These are phyloP conservation scores for Penstemon barbatus DNA, from an alignment of 257 asterid genomes.

Conservation along the genomic window DNA sequence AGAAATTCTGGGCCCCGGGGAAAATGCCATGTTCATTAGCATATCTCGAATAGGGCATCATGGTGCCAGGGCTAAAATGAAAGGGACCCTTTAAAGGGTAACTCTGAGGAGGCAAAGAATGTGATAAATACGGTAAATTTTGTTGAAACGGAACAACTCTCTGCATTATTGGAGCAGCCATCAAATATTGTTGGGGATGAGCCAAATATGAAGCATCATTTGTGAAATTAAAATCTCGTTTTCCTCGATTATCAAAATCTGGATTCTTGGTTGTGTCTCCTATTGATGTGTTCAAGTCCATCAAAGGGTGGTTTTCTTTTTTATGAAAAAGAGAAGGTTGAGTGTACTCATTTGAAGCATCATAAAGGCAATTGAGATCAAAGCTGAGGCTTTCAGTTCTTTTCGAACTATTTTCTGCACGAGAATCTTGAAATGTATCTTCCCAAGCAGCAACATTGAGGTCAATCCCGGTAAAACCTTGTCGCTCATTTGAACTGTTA, in stretches of 20 bases:
- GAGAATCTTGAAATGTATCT: slow-evolving; percentile 34
- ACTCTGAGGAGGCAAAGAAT: slow-evolving; percentile 36
- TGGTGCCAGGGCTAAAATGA: slow-evolving; percentile 26
- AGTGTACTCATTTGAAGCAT: slow-evolving; percentile 35
- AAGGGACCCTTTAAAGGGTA: slow-evolving; percentile 36
- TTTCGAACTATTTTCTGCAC: slow-evolving; percentile 26
- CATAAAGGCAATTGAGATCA: slow-evolving; percentile 52
- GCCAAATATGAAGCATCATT: slow-evolving; percentile 20
- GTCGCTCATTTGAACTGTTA: slow-evolving; percentile 10
- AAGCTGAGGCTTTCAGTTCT: slow-evolving; percentile 34
- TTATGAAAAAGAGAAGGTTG: slow-evolving; percentile 24
- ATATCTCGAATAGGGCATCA: slow-evolving; percentile 31
- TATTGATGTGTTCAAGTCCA: slow-evolving; percentile 34
- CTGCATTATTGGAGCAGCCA: slow-evolving; percentile 36
- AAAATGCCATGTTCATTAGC: slow-evolving; percentile 24
- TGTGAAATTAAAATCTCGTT: slow-evolving; percentile 25
- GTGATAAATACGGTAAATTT: slow-evolving; percentile 33
- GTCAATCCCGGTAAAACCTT: slow-evolving; percentile 43
- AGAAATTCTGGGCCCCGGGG: slow-evolving; percentile 23
- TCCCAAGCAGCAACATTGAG: slow-evolving; percentile 58
- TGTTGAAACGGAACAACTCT: slow-evolving; percentile 39
- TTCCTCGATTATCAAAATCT: slow-evolving; percentile 25
- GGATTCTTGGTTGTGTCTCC: slow-evolving; percentile 24
- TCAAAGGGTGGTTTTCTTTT: slow-evolving; percentile 18
- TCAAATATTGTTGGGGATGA: slow-evolving; percentile 24